Evolutionary conservation across 805 yeast genomes (phyloP), one percentile per base, ranked within the genome.

Genomic region (Jamesozyma spencerorum): DNA sequence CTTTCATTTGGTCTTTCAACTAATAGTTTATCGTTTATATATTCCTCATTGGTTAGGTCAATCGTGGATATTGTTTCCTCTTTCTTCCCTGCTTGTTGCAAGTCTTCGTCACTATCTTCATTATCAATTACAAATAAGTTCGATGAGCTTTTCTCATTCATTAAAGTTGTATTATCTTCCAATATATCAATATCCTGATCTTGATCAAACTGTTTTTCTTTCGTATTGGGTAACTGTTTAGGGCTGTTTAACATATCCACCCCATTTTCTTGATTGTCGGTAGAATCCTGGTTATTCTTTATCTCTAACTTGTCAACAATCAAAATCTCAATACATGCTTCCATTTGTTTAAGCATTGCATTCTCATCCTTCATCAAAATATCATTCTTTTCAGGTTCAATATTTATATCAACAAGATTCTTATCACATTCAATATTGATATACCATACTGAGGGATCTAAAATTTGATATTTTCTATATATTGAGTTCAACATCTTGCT

Each of bases 361-460:
- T 49, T 54, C 15, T 54, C 48, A 18, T 53, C 47, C 12, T 42
- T 44, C 0, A 70, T 39, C 41, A 70, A 28, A 3, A 68, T 53
- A 48, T 69, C 72, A 28, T 64, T 61, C 41, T 70, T 70, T 38
- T 60, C 65, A 3, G 74, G 74, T 42, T 70, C 74, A 20, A 70
- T 60, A 43, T 69, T 70, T 1, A 68, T 49, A 55, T 70, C 74
- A 2, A 54, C 22, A 2, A 46, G 19, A 48, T 55, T n/a, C 5
- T 36, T 26, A 18, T 41, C 41, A 20, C 59, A 41, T 1, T n/a
- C 22, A 1, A 69, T n/a, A 18, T 54, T 43, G 1, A 68, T n/a
- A 38, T 42, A 55, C 73, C 74, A 70, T 5, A 52, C 41, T 2
- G 39, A 44, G 1, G 71, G 72, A 1, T 47, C 41, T 4, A 60